These are phyloP conservation scores for Nicotiana tabacum DNA, from an alignment of 257 asterid genomes.

Conservation along the genomic window DNA sequence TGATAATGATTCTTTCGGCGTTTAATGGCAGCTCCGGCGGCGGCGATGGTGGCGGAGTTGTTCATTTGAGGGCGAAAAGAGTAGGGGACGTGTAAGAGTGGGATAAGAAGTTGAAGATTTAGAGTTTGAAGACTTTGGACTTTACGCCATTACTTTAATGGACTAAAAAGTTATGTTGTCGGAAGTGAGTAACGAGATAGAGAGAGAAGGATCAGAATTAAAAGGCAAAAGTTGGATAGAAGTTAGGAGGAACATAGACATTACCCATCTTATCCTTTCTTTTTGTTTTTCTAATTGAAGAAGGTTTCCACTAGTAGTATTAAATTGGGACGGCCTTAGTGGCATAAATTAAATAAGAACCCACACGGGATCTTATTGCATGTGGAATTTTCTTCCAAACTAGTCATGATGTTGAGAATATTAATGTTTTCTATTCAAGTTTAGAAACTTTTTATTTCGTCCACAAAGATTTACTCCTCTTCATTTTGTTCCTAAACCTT, in stretches of 20 bases:
- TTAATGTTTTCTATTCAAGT: too few relatives aligned
- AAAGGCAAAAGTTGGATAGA: conserved; percentile 64
- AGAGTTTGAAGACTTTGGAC: neutral
- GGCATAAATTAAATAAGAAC: neutral
- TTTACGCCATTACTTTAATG: neutral
- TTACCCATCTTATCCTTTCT: neutral
- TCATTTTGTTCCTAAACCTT: neutral
- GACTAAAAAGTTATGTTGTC: neutral
- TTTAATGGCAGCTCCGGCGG: conserved; percentile 21
- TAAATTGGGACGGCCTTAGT: neutral
- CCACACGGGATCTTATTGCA: neutral
- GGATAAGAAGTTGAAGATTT: neutral
- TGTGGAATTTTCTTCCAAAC: neutral
- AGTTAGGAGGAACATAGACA: neutral
- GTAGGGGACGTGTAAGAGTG: neutral
- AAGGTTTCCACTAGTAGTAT: neutral
- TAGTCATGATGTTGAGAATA: neutral
- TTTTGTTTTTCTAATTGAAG: neutral
- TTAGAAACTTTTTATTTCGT: too few relatives aligned
- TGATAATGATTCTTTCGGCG: conserved; percentile 23
- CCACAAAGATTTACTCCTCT: neutral
- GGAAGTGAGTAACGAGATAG: neutral
- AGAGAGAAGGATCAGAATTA: conserved; percentile 15
- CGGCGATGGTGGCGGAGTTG: conserved; percentile 32
- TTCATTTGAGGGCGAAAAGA: neutral